phyloP scores from a whole-genome alignment of 2,329 filamentous ascomycete genomes.

The Conoideocrella luteorostrata region DNA sequence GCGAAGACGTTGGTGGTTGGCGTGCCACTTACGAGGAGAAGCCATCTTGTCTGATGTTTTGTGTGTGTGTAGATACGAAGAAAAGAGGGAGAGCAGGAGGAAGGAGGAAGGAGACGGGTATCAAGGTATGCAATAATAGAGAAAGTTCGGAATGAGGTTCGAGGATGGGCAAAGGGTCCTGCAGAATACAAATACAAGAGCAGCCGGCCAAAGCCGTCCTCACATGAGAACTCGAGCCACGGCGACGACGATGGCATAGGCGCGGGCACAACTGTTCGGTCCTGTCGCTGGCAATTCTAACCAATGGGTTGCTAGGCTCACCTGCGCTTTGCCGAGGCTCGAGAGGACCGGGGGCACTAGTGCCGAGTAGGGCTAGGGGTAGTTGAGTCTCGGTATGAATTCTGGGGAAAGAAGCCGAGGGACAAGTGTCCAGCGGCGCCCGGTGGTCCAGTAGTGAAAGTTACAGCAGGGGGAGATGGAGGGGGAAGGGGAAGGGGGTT shows the following conservation, averaged over 20 bases:
- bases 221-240: conserved; percentile 3
- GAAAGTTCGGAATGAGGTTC: too few species aligned
- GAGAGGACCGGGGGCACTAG: background rate
- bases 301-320: conserved; percentile 1
- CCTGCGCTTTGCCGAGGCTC: conserved; percentile 8
- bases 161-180: background rate
- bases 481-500: too few species aligned
- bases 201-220: background rate
- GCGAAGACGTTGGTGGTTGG: background rate
- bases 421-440: background rate
- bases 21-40: conserved; percentile 13
- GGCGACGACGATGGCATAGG: too few species aligned
- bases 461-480: too few species aligned
- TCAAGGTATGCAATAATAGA: background rate
- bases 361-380: background rate
- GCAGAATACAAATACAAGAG: background rate
- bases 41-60: conserved; percentile 7
- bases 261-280: too few species aligned
- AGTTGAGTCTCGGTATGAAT: background rate
- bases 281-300: background rate
- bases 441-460: background rate
- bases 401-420: conserved; percentile 8
- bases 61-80: background rate
- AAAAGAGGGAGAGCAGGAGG: background rate
- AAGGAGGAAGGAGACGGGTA: background rate